Evolutionary conservation across 1,284 basidiomycete genomes (phyloP).

Genomic region (Moniliophthora roreri): DNA sequence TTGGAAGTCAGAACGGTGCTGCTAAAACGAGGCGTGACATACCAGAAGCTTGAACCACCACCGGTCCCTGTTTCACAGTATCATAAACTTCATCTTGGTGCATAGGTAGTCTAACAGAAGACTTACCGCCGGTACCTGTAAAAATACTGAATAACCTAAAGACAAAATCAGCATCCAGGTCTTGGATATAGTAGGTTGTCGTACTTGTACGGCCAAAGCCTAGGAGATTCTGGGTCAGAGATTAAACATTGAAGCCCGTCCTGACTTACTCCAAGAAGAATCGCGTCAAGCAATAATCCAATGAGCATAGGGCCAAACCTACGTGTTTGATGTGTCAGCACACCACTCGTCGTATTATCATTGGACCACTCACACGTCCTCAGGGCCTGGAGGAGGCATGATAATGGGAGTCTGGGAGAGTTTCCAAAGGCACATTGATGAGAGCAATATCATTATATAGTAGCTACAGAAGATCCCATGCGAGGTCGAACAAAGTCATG

Average conservation of each 20-base stretch:
- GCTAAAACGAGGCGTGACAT: background rate
- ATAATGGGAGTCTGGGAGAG: too few species aligned
- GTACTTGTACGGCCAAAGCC: background rate
- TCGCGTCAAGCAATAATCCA: background rate
- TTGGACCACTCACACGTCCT: background rate
- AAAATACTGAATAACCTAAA: background rate
- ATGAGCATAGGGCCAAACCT: constrained; percentile 1
- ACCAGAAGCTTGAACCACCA: constrained; percentile 1
- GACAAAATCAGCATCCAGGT: background rate
- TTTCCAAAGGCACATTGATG: too few species aligned
- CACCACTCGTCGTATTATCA: too few species aligned
- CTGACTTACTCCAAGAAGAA: background rate
- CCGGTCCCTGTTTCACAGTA: background rate
- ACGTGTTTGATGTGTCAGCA: background rate
- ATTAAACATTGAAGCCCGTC: too few species aligned
- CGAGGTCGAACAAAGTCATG: too few species aligned
- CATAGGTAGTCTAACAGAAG: background rate
- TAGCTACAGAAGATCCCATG: too few species aligned
- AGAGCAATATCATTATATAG: too few species aligned
- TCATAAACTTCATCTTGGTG: background rate
- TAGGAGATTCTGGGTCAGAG: background rate
- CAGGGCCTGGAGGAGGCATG: background rate
- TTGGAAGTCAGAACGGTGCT: background rate
- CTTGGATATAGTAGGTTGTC: background rate
- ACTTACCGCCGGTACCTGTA: background rate